Evolutionary conservation across 2,329 filamentous ascomycete species (phyloP).

Genomic region (Pestalotiopsis sp.): DNA sequence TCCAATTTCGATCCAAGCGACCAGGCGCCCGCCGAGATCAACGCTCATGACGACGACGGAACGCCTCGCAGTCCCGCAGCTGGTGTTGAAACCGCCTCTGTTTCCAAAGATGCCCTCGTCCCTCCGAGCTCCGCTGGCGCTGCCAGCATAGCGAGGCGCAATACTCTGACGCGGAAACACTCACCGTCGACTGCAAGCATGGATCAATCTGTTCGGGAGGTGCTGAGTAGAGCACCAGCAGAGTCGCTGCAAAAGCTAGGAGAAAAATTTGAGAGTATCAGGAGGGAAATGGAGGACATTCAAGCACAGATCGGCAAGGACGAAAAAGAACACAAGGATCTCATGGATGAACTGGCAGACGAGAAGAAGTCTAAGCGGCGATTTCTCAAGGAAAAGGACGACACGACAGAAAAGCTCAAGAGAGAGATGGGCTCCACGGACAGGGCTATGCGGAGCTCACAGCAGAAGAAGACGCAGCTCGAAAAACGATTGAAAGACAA

Average conservation of each 20-base stretch:
- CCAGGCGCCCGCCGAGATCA: slow-evolving; percentile 39
- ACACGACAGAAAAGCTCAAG: slow-evolving; percentile 82
- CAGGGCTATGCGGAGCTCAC: slow-evolving; percentile 77
- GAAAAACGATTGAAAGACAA: slow-evolving; percentile 74
- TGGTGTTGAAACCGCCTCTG: slow-evolving; percentile 62
- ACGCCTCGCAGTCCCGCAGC: slow-evolving; percentile 53
- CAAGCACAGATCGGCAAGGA: slow-evolving; percentile 72
- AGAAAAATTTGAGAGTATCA: slow-evolving; percentile 76
- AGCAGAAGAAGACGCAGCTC: slow-evolving; percentile 77
- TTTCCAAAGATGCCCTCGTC: slow-evolving; percentile 62
- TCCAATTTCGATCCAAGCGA: slow-evolving; percentile 60
- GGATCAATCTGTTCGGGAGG: slow-evolving; percentile 51
- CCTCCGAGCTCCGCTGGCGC: slow-evolving; percentile 57
- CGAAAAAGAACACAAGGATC: slow-evolving; percentile 69
- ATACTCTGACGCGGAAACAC: slow-evolving; percentile 72
- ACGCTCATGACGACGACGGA: slow-evolving; percentile 53
- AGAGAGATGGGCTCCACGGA: slow-evolving; percentile 80
- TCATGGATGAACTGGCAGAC: slow-evolving; percentile 69
- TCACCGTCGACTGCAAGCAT: slow-evolving; percentile 70
- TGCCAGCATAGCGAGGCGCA: slow-evolving; percentile 53
- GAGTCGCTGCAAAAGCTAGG: slow-evolving; percentile 78
- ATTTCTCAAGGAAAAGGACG: slow-evolving; percentile 85
- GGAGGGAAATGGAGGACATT: slow-evolving; percentile 82
- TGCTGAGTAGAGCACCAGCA: slow-evolving; percentile 56
- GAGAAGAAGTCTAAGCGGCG: slow-evolving; percentile 81